Base-by-base conservation (phyloP, 306 rosid genomes). In the Gleditsia sinensis region DNA sequence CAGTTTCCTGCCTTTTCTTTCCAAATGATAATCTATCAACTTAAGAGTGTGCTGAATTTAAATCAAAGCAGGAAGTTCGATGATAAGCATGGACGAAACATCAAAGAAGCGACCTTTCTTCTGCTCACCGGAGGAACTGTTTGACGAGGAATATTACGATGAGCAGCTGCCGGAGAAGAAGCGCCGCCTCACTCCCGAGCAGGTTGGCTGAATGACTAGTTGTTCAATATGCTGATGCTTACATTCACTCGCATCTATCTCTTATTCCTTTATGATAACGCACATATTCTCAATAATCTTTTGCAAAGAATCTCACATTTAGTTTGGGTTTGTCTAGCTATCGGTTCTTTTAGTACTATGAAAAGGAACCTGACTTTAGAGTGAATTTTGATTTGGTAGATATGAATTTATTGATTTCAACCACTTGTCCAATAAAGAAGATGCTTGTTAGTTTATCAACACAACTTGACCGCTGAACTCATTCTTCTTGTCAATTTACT, bases 101-200 rank as follows among this genome's bases (percentile, higher is more conserved):
- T 88, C 95, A 4, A 90, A 86, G 87, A 86, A 85, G 86, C 84
- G 93, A 71, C 83, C 93, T 23, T 88, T 90, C 74, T 94, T 92
- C 80, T 86, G 89, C 90, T 90, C 92, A 3, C 89, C 89, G 9
- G 97, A 90, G 21, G 97, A 94, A 24, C 78, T 94, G 67, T 90
- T 64, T 71, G 96, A 92, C 32, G 97, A 94, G 54, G 99, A 94
- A 73, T 92, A 88, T 62, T 92, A 87, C 77, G 97, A 92, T 68
- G 96, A 90, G 58, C 99, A 91, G 88, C 67, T 77, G 63, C 97
- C 96, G 75, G 99, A 94, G 84, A 94, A 94, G 91, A 94, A 94
- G 77, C 97, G 96, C 80, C 96, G 99, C 75, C 96, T 94, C 84
- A 87, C 92, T 69, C 69, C 92, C 16, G 97, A 92, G 76, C 97